phyloP scores from a whole-genome alignment of 352 stramenopile species.

The Phytopythium montanum region DNA sequence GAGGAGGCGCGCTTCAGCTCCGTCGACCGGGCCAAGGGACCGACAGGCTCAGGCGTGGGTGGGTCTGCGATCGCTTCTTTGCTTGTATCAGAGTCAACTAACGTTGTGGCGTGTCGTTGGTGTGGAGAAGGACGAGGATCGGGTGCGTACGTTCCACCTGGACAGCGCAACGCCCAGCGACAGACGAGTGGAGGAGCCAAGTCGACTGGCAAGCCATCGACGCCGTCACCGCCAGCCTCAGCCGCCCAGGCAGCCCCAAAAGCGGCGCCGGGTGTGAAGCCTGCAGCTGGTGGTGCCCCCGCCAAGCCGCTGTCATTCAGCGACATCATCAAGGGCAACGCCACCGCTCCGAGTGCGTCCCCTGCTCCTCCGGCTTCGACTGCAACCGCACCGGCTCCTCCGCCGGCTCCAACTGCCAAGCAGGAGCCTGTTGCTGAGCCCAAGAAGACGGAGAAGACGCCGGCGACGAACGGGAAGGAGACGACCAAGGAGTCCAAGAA shows the following conservation, averaged over 20 bases:
- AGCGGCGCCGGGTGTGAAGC: conserved; percentile 8
- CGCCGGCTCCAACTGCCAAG: conserved; percentile 3
- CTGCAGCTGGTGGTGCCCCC: conserved; percentile 7
- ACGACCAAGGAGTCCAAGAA: conserved; percentile 19
- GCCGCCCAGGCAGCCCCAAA: conserved; percentile 7
- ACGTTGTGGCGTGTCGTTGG: background rate
- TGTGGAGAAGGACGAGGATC: conserved; percentile 8
- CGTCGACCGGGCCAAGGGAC: conserved; percentile 62
- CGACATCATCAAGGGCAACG: conserved; percentile 56
- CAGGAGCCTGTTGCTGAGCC: conserved; percentile 6
- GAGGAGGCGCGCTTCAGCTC: conserved; percentile 97
- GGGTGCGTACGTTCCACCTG: conserved; percentile 69
- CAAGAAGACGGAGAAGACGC: conserved; percentile 16
- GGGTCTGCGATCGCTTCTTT: background rate
- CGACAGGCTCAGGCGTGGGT: conserved; percentile 1
- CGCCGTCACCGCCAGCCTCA: conserved; percentile 2
- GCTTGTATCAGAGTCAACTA: background rate
- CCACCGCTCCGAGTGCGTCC: conserved; percentile 9
- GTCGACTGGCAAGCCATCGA: background rate
- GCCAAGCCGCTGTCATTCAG: conserved; percentile 69
- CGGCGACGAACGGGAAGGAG: conserved; percentile 16
- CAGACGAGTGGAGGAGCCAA: conserved; percentile 32
- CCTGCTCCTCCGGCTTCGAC: background rate
- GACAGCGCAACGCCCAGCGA: conserved; percentile 43
- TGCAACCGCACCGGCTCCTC: background rate